Conservation (phyloP, 2,329 filamentous ascomycete species). For the Hypoxylon rubiginosum region DNA sequence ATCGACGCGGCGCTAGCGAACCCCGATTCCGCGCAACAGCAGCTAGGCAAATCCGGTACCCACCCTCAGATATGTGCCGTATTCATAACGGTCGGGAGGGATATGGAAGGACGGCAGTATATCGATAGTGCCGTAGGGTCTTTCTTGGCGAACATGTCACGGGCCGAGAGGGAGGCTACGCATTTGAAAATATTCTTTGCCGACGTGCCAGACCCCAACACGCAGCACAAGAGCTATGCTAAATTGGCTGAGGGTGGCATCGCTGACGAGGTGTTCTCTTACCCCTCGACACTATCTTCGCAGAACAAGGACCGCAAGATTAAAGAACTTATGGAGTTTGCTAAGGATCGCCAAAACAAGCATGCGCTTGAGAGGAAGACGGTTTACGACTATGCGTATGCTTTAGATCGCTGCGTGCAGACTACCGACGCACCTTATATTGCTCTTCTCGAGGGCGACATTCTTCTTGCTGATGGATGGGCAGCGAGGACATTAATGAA, state of each 20-base stretch:
- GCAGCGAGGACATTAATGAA: slow-evolving; percentile 47
- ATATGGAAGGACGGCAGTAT: slow-evolving; percentile 49
- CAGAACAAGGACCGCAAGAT: slow-evolving; percentile 41
- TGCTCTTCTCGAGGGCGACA: slow-evolving; percentile 51
- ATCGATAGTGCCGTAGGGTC: slow-evolving; percentile 52
- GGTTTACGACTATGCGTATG: slow-evolving; percentile 51
- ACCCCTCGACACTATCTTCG: slow-evolving; percentile 41
- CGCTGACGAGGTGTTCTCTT: slow-evolving; percentile 49
- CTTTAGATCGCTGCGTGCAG: slow-evolving; percentile 45
- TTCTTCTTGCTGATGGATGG: slow-evolving; percentile 52
- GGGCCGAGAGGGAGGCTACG: slow-evolving; percentile 44
- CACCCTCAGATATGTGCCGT: slow-evolving; percentile 48
- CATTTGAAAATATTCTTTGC: slow-evolving; percentile 52
- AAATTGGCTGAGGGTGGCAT: slow-evolving; percentile 40
- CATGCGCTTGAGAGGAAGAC: slow-evolving; percentile 49
- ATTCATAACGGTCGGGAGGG: slow-evolving; percentile 49
- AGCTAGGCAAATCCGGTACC: slow-evolving; percentile 44
- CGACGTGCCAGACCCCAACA: slow-evolving; percentile 48
- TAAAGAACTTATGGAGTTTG: slow-evolving; percentile 41
- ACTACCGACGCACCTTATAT: slow-evolving; percentile 51
- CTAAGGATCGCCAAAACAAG: slow-evolving; percentile 39
- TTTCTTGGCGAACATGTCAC: slow-evolving; percentile 50
- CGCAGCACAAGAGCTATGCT: slow-evolving; percentile 47
- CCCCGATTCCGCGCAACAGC: slow-evolving; percentile 28
- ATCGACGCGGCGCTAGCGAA: slow-evolving; percentile 43